A percentile compares a stretch with the other conserved stretches of the same genome.
Evolutionary conservation across 1,139 yeast genomes (phyloP).

Genomic region (Scheffersomyces stambukii): DNA sequence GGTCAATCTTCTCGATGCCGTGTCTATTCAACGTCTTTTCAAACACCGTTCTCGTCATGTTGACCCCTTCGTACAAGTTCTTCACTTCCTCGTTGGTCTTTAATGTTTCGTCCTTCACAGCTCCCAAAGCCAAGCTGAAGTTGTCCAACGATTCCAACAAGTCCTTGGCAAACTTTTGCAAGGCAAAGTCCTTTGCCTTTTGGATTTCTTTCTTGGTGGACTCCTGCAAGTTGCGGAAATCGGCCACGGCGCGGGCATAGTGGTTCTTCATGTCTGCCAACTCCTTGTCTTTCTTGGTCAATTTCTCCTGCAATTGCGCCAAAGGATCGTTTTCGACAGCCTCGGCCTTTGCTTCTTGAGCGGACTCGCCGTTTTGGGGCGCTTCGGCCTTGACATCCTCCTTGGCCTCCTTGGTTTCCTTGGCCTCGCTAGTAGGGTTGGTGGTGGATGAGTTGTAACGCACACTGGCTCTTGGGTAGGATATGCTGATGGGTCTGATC

Average conservation of each 20-base stretch:
- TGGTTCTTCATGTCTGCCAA: slow-evolving; percentile 79
- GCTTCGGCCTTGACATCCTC: slow-evolving; percentile 7
- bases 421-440: slow-evolving; percentile 13
- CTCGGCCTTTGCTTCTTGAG: slow-evolving; percentile 9
- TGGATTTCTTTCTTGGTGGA: slow-evolving; percentile 83
- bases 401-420: slow-evolving; percentile 5
- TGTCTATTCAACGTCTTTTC: slow-evolving; percentile 79
- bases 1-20: slow-evolving; percentile 79
- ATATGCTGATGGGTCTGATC: slow-evolving; percentile 14
- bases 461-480: slow-evolving; percentile 12
- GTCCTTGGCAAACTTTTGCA: slow-evolving; percentile 91
- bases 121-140: slow-evolving; percentile 80
- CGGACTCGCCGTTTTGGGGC: slow-evolving; percentile 10
- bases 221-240: slow-evolving; percentile 89
- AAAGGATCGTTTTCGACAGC: slow-evolving; percentile 22
- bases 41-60: slow-evolving; percentile 84
- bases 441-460: slow-evolving; percentile 26
- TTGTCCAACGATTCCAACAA: slow-evolving; percentile 87
- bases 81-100: slow-evolving; percentile 59
- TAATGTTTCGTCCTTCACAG: slow-evolving; percentile 67
- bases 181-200: slow-evolving; percentile 86
- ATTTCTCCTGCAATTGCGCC: slow-evolving; percentile 50
- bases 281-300: slow-evolving; percentile 71
- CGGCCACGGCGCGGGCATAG: slow-evolving; percentile 81
- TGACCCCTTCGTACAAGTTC: slow-evolving; percentile 82